Conservation (phyloP, 768 basidiomycete species). For the Neoboletus brunneissimus region DNA sequence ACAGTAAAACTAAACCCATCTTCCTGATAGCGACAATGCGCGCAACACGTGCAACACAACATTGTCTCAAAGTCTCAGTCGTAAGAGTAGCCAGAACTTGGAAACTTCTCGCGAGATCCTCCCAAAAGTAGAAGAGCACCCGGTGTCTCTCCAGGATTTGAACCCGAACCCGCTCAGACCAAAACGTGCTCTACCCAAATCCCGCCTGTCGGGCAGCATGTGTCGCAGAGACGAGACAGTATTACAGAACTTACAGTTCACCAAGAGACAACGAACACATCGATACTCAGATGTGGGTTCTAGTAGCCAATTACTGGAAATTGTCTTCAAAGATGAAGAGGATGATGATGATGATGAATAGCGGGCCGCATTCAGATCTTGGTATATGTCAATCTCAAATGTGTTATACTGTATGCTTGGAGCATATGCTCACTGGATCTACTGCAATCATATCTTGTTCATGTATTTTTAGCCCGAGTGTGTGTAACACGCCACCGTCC, state of each 20-base stretch:
- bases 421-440: not conserved
- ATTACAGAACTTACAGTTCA: conserved; percentile 1
- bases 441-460: not conserved
- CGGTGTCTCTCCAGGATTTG: conserved; percentile 14
- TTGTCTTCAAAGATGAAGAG: conserved; percentile 9
- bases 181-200: conserved; percentile 30
- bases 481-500: not conserved
- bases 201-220: conserved; percentile 9
- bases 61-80: conserved; percentile 6
- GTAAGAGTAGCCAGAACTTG: conserved; percentile 8
- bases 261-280: conserved; percentile 27
- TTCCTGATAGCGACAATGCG: conserved; percentile 5
- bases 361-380: not conserved
- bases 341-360: conserved; percentile 21
- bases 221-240: conserved; percentile 4
- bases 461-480: conserved; percentile 7
- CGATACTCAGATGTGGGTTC: conserved; percentile 18
- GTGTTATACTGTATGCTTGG: not conserved
- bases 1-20: not conserved
- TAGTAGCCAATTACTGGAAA: conserved; percentile 1
- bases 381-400: not conserved
- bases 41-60: not conserved
- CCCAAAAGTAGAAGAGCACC: conserved; percentile 24
- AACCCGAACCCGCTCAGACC: conserved; percentile 12
- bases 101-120: conserved; percentile 10